Base-by-base conservation (phyloP, 345 rosid species). In the Populus nigra region DNA sequence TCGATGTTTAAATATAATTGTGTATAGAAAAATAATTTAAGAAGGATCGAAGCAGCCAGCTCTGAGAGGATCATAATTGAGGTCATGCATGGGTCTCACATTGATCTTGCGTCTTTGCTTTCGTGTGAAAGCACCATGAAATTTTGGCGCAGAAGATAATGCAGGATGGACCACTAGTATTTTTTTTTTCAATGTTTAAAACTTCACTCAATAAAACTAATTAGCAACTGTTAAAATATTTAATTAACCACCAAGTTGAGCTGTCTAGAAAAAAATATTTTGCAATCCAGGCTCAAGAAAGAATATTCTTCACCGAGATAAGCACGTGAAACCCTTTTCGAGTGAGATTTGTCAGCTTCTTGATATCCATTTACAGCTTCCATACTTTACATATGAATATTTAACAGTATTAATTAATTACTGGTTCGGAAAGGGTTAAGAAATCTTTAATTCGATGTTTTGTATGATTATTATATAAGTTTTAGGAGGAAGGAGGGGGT, bases 251-350 rank as follows among this genome's bases (percentile, higher is more conserved):
- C 22, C 68, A 73, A 11, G 68, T 73, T 62, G 68, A 41, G 12
- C 59, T 47, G 41, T 15, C 45, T 9, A 47, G 7, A 67, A 82
- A 75, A 20, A 80, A 77, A 38, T 78, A 80, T 13, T 78, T 66
- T 36, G 84, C 79, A 77, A 80, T 45, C 78, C 84, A 68, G 39
- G 67, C 65, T 66, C 13, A 17, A 67, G 77, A 41, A 10, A 8
- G 45, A 66, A 80, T 78, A 75, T 74, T 61, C 73, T 5, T 57
- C 76, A 15, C 18, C 18, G 62, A 39, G 76, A 69, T 7, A 33
- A 35, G 68, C 79, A 74, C 79, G 79, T 74, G 83, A 35, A 9
- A 38, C 76, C 70, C 36, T 50, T 72, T 39, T 39, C 29, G 17
- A 68, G 20, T 25, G 49, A 35, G 75, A 50, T 76, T 76, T 83